Conservation (phyloP, 116 monocot genomes). For the Zostera marina region DNA sequence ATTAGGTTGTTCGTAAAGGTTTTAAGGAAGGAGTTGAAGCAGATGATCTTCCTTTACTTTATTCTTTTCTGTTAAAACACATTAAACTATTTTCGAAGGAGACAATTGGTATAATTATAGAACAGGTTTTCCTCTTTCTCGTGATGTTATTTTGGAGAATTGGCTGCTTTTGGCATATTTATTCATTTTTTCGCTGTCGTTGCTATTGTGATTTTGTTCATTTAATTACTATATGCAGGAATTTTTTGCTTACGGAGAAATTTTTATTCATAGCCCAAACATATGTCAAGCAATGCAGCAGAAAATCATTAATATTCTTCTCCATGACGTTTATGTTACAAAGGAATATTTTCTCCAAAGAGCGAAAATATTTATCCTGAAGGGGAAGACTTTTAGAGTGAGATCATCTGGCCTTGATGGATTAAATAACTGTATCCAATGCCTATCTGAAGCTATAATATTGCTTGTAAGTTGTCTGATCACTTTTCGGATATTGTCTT, state of each 20-base stretch:
- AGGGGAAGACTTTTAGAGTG: slow-evolving; percentile 15
- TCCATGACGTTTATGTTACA: slow-evolving; percentile 6
- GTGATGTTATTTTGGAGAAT: not conserved
- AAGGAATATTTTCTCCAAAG: slow-evolving; percentile 10
- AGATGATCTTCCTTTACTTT: slow-evolving; percentile 12
- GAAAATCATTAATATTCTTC: slow-evolving; percentile 11
- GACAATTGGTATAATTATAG: slow-evolving; percentile 8
- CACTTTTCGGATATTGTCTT: not conserved
- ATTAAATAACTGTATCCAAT: slow-evolving; percentile 9
- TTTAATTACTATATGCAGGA: slow-evolving; percentile 8
- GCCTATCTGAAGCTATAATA: slow-evolving; percentile 13
- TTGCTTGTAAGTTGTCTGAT: slow-evolving; percentile 11
- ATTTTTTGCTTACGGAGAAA: slow-evolving; percentile 14
- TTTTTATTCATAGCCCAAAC: slow-evolving; percentile 5
- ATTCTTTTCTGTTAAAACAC: slow-evolving; percentile 1
- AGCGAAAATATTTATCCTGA: slow-evolving; percentile 11
- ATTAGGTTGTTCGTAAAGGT: slow-evolving; percentile 14
- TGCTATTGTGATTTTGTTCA: not conserved
- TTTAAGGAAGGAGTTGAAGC: slow-evolving; percentile 1
- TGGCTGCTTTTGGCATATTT: not conserved
- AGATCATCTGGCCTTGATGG: slow-evolving; percentile 11
- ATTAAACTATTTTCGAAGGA: slow-evolving; percentile 3
- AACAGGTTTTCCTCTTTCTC: slow-evolving; percentile 6
- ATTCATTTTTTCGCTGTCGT: not conserved
- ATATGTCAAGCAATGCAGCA: slow-evolving; percentile 5